phyloP scores from a whole-genome alignment of 441 rosid species.

The Populus hybrid region DNA sequence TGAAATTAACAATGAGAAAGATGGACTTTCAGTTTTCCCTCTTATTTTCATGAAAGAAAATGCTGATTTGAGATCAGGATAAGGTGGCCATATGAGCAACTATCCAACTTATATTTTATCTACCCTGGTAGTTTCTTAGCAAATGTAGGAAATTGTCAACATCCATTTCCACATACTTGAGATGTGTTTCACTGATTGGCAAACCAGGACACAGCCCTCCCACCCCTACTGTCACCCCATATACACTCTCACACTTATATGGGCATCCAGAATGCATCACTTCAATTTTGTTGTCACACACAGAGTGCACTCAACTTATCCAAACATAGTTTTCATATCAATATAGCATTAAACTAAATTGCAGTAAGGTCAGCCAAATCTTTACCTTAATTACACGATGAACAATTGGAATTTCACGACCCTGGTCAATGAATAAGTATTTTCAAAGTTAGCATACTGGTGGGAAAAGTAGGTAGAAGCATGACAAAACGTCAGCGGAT shows the following conservation, averaged over 20 bases:
- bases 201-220: no score
- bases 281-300: neutral
- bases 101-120: no score
- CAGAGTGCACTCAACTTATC: neutral
- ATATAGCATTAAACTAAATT: neutral
- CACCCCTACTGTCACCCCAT: no score
- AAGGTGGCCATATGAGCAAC: neutral
- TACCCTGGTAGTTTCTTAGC: neutral
- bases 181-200: no score
- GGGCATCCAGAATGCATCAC: neutral
- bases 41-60: neutral
- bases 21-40: neutral
- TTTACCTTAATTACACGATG: constrained; percentile 98
- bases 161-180: neutral
- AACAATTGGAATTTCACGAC: constrained; percentile 91
- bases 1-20: neutral
- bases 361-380: neutral
- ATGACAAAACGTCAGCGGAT: constrained; percentile 2
- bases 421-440: constrained; percentile 39
- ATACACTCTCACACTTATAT: no score
- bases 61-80: neutral
- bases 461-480: neutral
- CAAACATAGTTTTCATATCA: neutral
- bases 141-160: neutral
- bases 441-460: constrained; percentile 14